These are phyloP conservation scores for Saturnispora diversa DNA, from an alignment of 805 yeast species.

Conservation along the genomic window DNA sequence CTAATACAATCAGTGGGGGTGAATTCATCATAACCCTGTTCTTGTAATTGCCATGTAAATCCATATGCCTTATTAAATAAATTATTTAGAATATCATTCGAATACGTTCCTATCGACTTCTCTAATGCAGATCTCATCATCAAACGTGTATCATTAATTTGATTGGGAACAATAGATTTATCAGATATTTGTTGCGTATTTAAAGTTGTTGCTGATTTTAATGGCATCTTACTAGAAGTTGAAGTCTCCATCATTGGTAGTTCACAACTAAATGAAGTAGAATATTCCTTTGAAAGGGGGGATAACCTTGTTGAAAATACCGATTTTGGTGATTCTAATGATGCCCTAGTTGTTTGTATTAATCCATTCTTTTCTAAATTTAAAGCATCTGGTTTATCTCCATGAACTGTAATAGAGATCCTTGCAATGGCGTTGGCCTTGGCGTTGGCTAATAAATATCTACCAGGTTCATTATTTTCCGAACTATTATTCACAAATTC, in stretches of 20 bases:
- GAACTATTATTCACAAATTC: constrained; percentile 59
- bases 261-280: not conserved
- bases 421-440: constrained; percentile 76
- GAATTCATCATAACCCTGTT: constrained; percentile 33
- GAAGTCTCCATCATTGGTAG: constrained; percentile 3
- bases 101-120: constrained; percentile 3
- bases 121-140: constrained; percentile 14
- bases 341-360: no score
- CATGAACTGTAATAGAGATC: constrained; percentile 36
- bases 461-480: constrained; percentile 43
- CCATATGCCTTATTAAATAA: constrained; percentile 26
- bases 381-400: constrained; percentile 3
- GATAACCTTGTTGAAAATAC: no score
- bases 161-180: not conserved
- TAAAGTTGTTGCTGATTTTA: not conserved
- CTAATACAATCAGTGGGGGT: constrained; percentile 65
- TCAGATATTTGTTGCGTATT: not conserved
- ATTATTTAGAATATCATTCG: constrained; percentile 15
- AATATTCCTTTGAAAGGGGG: not conserved
- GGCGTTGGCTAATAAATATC: constrained; percentile 67
- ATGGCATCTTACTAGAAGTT: not conserved
- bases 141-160: constrained; percentile 5
- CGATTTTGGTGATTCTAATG: no score
- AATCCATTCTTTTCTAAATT: not conserved
- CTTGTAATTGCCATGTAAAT: constrained; percentile 27